These are phyloP conservation scores for Punica granatum DNA, from an alignment of 345 rosid genomes.

Conservation along the genomic window DNA sequence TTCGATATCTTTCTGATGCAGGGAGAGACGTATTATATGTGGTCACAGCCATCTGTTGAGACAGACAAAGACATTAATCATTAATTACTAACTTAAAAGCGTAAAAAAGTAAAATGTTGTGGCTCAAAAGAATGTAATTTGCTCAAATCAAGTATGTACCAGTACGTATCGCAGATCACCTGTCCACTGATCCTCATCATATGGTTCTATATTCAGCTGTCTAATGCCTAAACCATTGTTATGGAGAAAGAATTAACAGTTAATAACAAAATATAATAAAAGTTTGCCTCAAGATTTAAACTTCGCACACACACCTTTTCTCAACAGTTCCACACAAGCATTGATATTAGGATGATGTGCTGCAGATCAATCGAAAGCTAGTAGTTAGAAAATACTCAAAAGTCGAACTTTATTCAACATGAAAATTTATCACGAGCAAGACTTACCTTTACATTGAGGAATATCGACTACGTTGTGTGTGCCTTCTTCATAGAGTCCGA, in stretches of 20 bases:
- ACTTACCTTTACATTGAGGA: slow-evolving; percentile 70
- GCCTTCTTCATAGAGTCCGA: slow-evolving; percentile 85
- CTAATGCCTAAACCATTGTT: slow-evolving; percentile 43
- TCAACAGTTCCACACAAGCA: slow-evolving; percentile 68
- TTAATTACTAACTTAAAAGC: slow-evolving; percentile 2
- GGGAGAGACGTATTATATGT: slow-evolving; percentile 76
- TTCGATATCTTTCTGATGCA: slow-evolving; percentile 67
- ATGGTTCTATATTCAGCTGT: slow-evolving; percentile 59
- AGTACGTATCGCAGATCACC: slow-evolving; percentile 89
- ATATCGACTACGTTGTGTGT: slow-evolving; percentile 81
- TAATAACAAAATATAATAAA: background rate
- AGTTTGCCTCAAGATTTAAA: background rate
- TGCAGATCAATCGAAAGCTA: slow-evolving; percentile 23
- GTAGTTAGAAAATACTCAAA: background rate
- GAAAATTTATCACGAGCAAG: background rate
- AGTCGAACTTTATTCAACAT: background rate
- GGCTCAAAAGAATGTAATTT: background rate
- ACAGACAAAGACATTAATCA: slow-evolving; percentile 1
- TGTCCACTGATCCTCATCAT: slow-evolving; percentile 71
- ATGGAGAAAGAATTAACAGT: background rate
- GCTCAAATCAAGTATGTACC: slow-evolving; percentile 24
- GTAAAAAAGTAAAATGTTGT: slow-evolving; percentile 7
- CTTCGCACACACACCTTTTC: slow-evolving; percentile 41
- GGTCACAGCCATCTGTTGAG: slow-evolving; percentile 80
- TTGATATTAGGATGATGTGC: slow-evolving; percentile 92